phyloP scores from a whole-genome alignment of 768 basidiomycete species.

The Porpolomopsis calyptriformis region DNA sequence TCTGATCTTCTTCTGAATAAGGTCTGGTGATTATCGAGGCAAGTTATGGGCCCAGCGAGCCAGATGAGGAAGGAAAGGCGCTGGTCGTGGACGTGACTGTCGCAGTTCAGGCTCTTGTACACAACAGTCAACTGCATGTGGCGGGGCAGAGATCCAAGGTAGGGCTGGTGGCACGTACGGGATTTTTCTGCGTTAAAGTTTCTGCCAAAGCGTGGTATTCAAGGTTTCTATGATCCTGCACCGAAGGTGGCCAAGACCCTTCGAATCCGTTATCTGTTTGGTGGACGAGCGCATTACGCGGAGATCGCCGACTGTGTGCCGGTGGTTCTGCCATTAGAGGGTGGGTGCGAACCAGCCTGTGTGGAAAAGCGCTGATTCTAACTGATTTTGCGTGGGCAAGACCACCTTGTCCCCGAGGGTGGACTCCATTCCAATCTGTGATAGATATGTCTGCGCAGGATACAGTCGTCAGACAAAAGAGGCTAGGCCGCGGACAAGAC shows the following conservation, averaged over 20 bases:
- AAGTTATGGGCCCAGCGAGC: slow-evolving; percentile 51
- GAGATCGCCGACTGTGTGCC: slow-evolving; percentile 64
- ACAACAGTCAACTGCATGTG: slow-evolving; percentile 67
- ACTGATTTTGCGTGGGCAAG: neutral
- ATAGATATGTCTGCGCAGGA: neutral
- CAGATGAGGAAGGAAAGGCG: slow-evolving; percentile 39
- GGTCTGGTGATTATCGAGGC: slow-evolving; percentile 73
- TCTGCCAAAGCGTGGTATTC: slow-evolving; percentile 35
- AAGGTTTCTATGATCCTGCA: slow-evolving; percentile 85
- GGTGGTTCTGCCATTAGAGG: slow-evolving; percentile 65
- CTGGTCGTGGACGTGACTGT: slow-evolving; percentile 68
- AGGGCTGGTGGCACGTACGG: slow-evolving; percentile 12
- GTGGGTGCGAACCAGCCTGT: slow-evolving; percentile 28
- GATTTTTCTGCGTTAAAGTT: slow-evolving; percentile 8
- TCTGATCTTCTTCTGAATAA: slow-evolving; percentile 20
- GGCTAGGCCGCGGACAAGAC: too few species aligned
- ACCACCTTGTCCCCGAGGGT: neutral
- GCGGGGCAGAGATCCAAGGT: slow-evolving; percentile 72
- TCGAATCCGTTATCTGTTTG: slow-evolving; percentile 68
- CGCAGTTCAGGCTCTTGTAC: slow-evolving; percentile 72
- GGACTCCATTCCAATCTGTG: neutral
- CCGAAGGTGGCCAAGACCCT: slow-evolving; percentile 62
- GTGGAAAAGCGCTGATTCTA: neutral
- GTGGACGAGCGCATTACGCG: slow-evolving; percentile 60
- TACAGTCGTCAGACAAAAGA: too few species aligned